Base-by-base conservation (phyloP, 1,284 basidiomycete species). In the Cerrena zonata region DNA sequence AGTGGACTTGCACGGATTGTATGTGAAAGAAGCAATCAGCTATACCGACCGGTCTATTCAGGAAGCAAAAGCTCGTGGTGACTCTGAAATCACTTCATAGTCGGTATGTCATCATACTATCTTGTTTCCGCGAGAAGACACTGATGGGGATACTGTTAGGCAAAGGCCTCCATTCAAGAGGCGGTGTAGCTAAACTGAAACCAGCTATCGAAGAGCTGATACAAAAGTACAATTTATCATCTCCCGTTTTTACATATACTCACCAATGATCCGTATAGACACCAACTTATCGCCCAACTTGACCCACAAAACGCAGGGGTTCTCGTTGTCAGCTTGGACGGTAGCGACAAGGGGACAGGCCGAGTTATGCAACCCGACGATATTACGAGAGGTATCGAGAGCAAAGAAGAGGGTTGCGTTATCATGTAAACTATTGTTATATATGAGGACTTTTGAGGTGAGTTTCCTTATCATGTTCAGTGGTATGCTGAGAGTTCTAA, bases 201-300 rank as follows among this genome's bases (percentile, higher is more conserved):
- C 95, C 95, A 19, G 94, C 94, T 2, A 88, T 99, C 45, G 89
- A 90, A 65, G 84, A 89, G 45, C 71, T 97, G 50, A 91, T 94
- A 82, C 75, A 77, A 54, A 89, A 87, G 86, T 89, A 57, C 37
- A 76, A 65, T 10, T 39, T 40, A 40, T 45, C 51, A 37, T 47
- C 22, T 36, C 37, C 19, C 27, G 40, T 47, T 18, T 19, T 15
- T 27, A 25, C 22, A 41, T 18, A 4, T 37, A 40, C 19, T 40
- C 10, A 19, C 39, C 19, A 18, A 40, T 22, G 5, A 10, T 22
- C 10, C 10, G 10, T 40, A 18, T 53, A 90, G 87, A 61, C 80
- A 93, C 67, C 76, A 82, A 53, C 73, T 94, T 12, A 72, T 78
- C 1, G 90, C 91, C 2, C 74, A 88, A 53, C 66, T 94, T 11